Conservation (phyloP, 2,329 filamentous ascomycete genomes). For the Didymella keratinophila region DNA sequence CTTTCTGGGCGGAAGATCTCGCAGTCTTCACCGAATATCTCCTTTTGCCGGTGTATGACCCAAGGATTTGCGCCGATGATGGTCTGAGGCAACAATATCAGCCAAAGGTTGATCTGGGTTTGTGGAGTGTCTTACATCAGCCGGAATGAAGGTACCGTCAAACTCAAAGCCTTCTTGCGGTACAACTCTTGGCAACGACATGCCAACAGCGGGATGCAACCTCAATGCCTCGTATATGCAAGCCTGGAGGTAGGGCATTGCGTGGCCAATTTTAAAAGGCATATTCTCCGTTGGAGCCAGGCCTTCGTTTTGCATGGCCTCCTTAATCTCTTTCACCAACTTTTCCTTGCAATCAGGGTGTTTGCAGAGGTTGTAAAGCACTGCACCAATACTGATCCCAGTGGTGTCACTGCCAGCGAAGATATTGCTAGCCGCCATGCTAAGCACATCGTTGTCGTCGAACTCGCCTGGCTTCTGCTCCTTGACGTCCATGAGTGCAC, state of each 20-base stretch:
- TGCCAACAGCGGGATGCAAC: conserved; percentile 31
- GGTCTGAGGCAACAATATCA: conserved; percentile 7
- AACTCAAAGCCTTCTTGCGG: conserved; percentile 25
- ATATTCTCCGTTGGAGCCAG: conserved; percentile 1
- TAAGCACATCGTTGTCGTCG: conserved; percentile 47
- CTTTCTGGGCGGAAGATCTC: conserved; percentile 26
- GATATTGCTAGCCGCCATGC: conserved; percentile 48
- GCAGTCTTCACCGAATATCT: conserved; percentile 27
- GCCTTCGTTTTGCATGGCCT: conserved; percentile 11
- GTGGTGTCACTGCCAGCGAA: conserved; percentile 56
- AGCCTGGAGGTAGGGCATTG: conserved; percentile 36
- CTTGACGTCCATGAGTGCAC: conserved; percentile 47
- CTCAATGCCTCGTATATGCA: conserved; percentile 33
- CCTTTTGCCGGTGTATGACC: conserved; percentile 27
- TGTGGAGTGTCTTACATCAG: conserved; percentile 13
- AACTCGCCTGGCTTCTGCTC: conserved; percentile 49
- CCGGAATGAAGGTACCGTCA: conserved; percentile 23
- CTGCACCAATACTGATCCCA: conserved; percentile 45
- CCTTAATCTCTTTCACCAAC: conserved; percentile 28
- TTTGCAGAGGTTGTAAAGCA: conserved; percentile 33
- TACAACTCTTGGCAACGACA: conserved; percentile 28
- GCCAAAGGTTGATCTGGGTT: neutral
- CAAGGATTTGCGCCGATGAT: conserved; percentile 26
- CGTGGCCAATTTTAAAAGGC: conserved; percentile 25
- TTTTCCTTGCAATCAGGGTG: conserved; percentile 24